A percentile compares a stretch with the other conserved stretches of the same genome.
Evolutionary conservation across 345 rosid genomes (phyloP).

Genomic region (Hibiscus trionum): DNA sequence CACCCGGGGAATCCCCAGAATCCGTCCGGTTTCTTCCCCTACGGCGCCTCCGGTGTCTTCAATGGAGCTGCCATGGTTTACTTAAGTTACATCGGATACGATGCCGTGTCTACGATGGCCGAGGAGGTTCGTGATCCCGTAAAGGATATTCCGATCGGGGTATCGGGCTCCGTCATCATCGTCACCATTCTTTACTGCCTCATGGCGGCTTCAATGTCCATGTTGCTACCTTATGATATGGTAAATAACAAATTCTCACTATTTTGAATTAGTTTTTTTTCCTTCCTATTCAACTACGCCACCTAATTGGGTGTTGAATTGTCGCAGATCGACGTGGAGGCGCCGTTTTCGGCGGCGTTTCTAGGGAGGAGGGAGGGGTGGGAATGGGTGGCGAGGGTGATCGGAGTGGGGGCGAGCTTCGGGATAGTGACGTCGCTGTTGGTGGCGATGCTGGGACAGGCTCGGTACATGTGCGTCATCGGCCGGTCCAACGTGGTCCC

Average conservation of each 20-base stretch:
- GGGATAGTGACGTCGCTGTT: constrained; percentile 88
- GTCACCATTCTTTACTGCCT: constrained; percentile 81
- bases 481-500: constrained; percentile 93
- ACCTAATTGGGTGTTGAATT: not conserved
- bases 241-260: constrained; percentile 17
- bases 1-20: not conserved
- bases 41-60: constrained; percentile 29
- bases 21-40: constrained; percentile 61
- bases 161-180: constrained; percentile 68
- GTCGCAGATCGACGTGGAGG: constrained; percentile 70
- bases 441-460: constrained; percentile 95
- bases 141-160: constrained; percentile 80
- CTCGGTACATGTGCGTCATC: constrained; percentile 96
- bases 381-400: constrained; percentile 76
- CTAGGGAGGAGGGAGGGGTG: constrained; percentile 40
- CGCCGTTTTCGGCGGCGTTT: constrained; percentile 77
- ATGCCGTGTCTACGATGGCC: constrained; percentile 91
- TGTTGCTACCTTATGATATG: constrained; percentile 78
- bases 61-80: constrained; percentile 62
- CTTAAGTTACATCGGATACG: constrained; percentile 86
- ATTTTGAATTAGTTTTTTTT: too few relatives aligned
- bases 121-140: constrained; percentile 79
- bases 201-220: constrained; percentile 94
- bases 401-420: constrained; percentile 89
- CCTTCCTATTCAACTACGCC: too few relatives aligned